These are phyloP conservation scores for Calocybe gangraenosa DNA, from an alignment of 768 basidiomycete species.

Conservation along the genomic window DNA sequence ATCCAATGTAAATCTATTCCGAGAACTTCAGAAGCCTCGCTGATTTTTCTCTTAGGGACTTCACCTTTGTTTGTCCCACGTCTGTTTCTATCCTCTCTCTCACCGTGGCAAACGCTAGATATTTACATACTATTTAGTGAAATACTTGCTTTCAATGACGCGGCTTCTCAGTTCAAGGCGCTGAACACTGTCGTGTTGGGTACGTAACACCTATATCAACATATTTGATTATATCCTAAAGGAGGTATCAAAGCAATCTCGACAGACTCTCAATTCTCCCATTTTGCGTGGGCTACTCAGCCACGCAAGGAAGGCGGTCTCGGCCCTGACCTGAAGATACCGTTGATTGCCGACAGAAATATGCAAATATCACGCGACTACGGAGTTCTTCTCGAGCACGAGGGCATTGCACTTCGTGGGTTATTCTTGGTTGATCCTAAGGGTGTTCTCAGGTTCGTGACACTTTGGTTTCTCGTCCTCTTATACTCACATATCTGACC, in stretches of 20 bases:
- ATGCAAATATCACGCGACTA: slow-evolving; percentile 83
- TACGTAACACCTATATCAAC: slow-evolving; percentile 23
- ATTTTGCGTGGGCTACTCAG: slow-evolving; percentile 83
- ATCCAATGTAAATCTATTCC: slow-evolving; percentile 63
- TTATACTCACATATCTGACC: no score
- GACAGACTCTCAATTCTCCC: slow-evolving; percentile 86
- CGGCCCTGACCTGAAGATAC: slow-evolving; percentile 82
- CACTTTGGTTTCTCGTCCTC: neutral
- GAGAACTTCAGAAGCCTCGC: neutral
- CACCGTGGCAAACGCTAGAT: neutral
- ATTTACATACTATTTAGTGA: slow-evolving; percentile 37
- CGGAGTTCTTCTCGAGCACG: slow-evolving; percentile 83
- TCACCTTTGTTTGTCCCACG: slow-evolving; percentile 92
- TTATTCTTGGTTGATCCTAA: slow-evolving; percentile 86
- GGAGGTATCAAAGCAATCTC: slow-evolving; percentile 42
- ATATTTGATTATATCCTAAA: neutral
- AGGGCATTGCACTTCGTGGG: slow-evolving; percentile 84
- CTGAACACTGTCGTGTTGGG: slow-evolving; percentile 77
- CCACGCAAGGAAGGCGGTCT: slow-evolving; percentile 84
- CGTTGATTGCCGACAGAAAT: slow-evolving; percentile 75
- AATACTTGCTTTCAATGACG: slow-evolving; percentile 92
- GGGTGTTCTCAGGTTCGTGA: slow-evolving; percentile 59
- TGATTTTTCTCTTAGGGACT: slow-evolving; percentile 49
- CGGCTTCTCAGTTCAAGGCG: slow-evolving; percentile 68
- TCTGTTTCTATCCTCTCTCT: slow-evolving; percentile 18